A percentile compares a stretch with the other conserved stretches of the same genome.
Evolutionary conservation across 441 rosid genomes (phyloP).

Genomic region (Geranium incanum): DNA sequence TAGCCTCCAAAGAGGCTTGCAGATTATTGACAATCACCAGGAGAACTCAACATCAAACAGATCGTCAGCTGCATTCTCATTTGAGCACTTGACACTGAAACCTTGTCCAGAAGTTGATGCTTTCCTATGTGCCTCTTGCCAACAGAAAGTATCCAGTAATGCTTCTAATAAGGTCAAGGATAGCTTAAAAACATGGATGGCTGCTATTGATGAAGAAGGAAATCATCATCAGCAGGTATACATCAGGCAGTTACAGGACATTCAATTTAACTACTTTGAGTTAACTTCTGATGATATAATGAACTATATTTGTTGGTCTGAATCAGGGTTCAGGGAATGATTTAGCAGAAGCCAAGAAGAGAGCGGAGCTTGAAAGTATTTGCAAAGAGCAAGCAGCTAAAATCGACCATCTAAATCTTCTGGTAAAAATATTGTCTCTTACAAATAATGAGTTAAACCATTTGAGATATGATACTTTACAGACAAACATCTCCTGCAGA

Average conservation of each 20-base stretch:
- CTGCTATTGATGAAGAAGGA: constrained; percentile 27
- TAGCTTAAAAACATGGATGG: constrained; percentile 41
- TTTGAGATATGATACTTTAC: constrained; percentile 56
- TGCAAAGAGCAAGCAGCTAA: constrained; percentile 73
- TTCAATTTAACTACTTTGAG: constrained; percentile 17
- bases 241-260: constrained; percentile 59
- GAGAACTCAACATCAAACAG: constrained; percentile 42
- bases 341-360: constrained; percentile 73
- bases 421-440: constrained; percentile 32
- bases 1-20: constrained; percentile 83
- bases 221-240: constrained; percentile 33
- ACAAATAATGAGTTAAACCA: constrained; percentile 22
- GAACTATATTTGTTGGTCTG: constrained; percentile 15
- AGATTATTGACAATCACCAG: constrained; percentile 69
- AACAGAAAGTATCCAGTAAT: constrained; percentile 35
- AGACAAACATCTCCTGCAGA: constrained; percentile 28
- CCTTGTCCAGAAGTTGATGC: constrained; percentile 53
- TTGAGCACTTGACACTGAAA: constrained; percentile 61
- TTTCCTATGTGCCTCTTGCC: constrained; percentile 62
- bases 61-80: constrained; percentile 68
- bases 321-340: constrained; percentile 45
- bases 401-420: constrained; percentile 56
- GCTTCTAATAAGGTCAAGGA: constrained; percentile 29
- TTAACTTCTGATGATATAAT: neutral
- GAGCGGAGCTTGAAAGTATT: constrained; percentile 58